Evolutionary conservation across 495 filamentous ascomycete genomes (phyloP).

Genomic region (Filosporella fistucella): DNA sequence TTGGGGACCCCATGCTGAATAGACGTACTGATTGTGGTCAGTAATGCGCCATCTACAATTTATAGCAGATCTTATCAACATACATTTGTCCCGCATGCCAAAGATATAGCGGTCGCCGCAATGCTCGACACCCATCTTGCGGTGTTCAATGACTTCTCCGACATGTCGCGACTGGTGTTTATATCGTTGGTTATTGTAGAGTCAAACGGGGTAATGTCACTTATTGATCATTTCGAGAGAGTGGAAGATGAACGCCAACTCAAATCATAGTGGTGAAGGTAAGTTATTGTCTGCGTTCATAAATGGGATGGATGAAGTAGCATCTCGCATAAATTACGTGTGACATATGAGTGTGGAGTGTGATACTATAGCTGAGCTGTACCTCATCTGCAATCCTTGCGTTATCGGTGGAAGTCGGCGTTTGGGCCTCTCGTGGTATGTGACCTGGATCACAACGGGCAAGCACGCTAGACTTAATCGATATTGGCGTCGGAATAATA

Average conservation of each 20-base stretch:
- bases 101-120: slow-evolving; percentile 78
- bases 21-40: slow-evolving; percentile 71
- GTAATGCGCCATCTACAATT: not conserved
- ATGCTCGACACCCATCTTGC: slow-evolving; percentile 71
- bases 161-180: slow-evolving; percentile 18
- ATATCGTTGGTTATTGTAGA: not conserved
- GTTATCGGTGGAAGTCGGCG: too few relatives aligned
- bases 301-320: too few relatives aligned
- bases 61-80: slow-evolving; percentile 28
- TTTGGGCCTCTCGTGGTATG: too few relatives aligned
- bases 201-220: not conserved
- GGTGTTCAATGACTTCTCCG: slow-evolving; percentile 38
- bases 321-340: too few relatives aligned
- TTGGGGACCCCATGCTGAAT: slow-evolving; percentile 96
- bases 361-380: too few relatives aligned
- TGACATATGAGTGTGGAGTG: too few relatives aligned
- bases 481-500: too few relatives aligned
- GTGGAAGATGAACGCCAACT: not conserved
- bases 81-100: slow-evolving; percentile 93
- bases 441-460: too few relatives aligned
- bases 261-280: not conserved
- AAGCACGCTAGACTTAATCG: too few relatives aligned
- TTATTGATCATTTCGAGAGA: slow-evolving; percentile 6
- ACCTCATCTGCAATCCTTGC: too few relatives aligned
- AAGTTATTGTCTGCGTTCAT: not conserved